phyloP scores from a whole-genome alignment of 164 flowering plant species.

The Malania oleifera region DNA sequence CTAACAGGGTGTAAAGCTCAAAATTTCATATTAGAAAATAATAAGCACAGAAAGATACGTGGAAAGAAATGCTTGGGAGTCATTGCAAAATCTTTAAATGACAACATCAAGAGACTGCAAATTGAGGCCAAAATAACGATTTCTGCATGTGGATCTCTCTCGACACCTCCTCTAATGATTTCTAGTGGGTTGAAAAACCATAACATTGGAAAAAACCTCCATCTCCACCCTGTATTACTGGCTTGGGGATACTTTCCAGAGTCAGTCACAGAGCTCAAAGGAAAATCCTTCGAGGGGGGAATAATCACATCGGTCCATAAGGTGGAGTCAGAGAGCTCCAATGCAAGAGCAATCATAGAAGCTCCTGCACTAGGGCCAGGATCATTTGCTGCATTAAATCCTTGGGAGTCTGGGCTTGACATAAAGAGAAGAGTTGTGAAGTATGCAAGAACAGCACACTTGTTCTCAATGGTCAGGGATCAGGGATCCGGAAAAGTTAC shows the following conservation, averaged over 20 bases:
- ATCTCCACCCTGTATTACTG: constrained; percentile 36
- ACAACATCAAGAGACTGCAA: constrained; percentile 33
- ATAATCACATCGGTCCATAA: constrained; percentile 53
- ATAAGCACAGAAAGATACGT: constrained; percentile 14
- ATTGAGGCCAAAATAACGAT: constrained; percentile 63
- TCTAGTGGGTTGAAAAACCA: constrained; percentile 54
- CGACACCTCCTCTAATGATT: constrained; percentile 65
- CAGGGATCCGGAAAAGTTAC: constrained; percentile 37
- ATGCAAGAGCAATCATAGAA: constrained; percentile 39
- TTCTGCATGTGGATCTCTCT: constrained; percentile 70
- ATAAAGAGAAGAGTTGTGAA: constrained; percentile 35
- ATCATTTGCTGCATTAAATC: constrained; percentile 30
- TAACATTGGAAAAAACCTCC: constrained; percentile 43
- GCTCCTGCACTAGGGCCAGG: constrained; percentile 43
- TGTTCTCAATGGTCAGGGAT: constrained; percentile 42
- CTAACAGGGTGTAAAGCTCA: constrained; percentile 70
- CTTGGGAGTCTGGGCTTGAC: constrained; percentile 50
- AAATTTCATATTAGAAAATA: constrained; percentile 44
- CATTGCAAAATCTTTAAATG: constrained; percentile 27
- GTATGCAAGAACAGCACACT: constrained; percentile 44
- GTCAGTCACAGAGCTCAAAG: constrained; percentile 25
- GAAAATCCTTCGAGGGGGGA: constrained; percentile 53
- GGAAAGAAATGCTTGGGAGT: constrained; percentile 59
- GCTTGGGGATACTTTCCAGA: constrained; percentile 64
- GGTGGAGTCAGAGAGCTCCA: constrained; percentile 20